Base-by-base conservation (phyloP, 208 protist species). In the Trypanosoma vivax region DNA sequence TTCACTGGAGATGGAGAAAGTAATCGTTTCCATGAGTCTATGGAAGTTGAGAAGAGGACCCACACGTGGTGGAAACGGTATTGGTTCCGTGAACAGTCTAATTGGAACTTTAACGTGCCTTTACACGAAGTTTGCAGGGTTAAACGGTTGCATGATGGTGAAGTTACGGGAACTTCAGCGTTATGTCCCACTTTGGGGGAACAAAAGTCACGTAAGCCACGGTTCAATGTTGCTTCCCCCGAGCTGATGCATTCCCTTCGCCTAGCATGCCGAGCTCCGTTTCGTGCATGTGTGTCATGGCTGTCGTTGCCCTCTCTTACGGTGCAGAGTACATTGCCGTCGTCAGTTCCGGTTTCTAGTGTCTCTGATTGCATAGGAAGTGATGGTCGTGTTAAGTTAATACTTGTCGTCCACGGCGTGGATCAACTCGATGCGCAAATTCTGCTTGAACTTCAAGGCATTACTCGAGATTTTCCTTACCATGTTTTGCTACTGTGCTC, bases 321-420 rank as follows among this genome's bases (percentile, higher is more conserved):
- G 2, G 45, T 51, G 13, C 42, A 58, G 24, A 3, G 31, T 7
- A 18, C 54, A 9, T 21, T 60, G 50, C 21, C 40, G 46, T 2
- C 60, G 56, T 41, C 11, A 2, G 34, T 37, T 24, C 9, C 39
- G 30, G 41, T 24, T 16, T 21, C 39, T 43, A 19, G 6, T 6
- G 5, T 24, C n/a, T 6, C 39, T 19, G 16, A 7, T 21, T 9
- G n/a, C 23, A 11, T 24, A 21, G 9, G n/a, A 9, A 43, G 39
- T 19, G 42, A 42, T 23, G 16, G 5, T 57, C 50, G 25, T 28
- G 68, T 41, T 37, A 61, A 57, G 1, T 46, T 66, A 40, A 23
- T 91, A 14, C 66, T 91, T 35, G 65, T 83, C 16, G 45, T 91
- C 27, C 83, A 88, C 56, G 70, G 81, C 27, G 56, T 84, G 0